Percentiles rank a stretch among this genome's conserved stretches.
Evolutionary conservation across 2,329 filamentous ascomycete species (phyloP).

Genomic region (Ophiostoma sp.): DNA sequence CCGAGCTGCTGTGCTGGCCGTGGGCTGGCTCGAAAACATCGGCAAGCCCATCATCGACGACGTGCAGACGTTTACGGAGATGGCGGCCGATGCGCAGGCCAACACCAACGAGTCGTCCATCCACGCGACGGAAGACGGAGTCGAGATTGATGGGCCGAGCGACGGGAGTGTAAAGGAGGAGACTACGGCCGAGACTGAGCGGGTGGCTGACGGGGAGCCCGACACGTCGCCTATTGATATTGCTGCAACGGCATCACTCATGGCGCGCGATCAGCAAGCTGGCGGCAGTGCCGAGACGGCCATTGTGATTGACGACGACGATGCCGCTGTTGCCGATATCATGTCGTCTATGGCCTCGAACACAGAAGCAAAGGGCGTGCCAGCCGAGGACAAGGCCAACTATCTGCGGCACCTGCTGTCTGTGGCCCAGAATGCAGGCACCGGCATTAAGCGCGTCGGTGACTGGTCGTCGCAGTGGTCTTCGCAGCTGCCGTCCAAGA

Average conservation of each 20-base stretch:
- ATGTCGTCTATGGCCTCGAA: constrained; percentile 26
- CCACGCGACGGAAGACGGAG: constrained; percentile 24
- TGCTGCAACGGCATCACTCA: not conserved
- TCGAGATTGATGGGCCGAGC: constrained; percentile 20
- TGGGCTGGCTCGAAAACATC: constrained; percentile 49
- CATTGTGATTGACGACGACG: constrained; percentile 26
- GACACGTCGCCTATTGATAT: not conserved
- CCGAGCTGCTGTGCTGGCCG: constrained; percentile 51
- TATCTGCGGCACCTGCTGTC: constrained; percentile 48
- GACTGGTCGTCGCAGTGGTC: constrained; percentile 21
- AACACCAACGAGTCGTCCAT: constrained; percentile 26
- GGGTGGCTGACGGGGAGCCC: not conserved
- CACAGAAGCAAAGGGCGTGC: not conserved
- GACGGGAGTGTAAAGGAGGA: not conserved
- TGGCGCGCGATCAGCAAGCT: not conserved
- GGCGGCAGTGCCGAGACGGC: not conserved
- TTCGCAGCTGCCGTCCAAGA: constrained; percentile 43
- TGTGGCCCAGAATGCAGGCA: constrained; percentile 46
- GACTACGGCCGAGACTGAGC: not conserved
- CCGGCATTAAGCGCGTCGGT: constrained; percentile 35
- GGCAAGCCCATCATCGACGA: constrained; percentile 43
- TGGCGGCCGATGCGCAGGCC: constrained; percentile 25
- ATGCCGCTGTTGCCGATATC: constrained; percentile 11
- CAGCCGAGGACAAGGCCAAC: constrained; percentile 33
- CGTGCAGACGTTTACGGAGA: constrained; percentile 26